Evolutionary conservation across 345 rosid species (phyloP).

Genomic region (Eucalyptus grandis): DNA sequence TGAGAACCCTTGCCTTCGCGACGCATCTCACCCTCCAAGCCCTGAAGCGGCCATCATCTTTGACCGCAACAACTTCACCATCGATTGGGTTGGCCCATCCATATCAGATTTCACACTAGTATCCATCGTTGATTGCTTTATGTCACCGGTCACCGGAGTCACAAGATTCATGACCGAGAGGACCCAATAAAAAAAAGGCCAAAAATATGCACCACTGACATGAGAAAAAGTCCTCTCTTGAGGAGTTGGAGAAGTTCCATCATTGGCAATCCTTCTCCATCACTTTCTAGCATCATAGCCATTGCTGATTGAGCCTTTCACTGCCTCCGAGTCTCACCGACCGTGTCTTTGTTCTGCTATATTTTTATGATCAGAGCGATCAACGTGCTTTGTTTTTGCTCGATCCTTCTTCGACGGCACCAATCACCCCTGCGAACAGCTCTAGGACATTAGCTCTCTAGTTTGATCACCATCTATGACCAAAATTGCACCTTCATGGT

Average conservation of each 20-base stretch:
- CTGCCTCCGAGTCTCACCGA: neutral
- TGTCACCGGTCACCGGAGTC: neutral
- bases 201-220: neutral
- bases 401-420: neutral
- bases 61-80: constrained; percentile 51
- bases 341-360: neutral
- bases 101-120: neutral
- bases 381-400: constrained; percentile 32
- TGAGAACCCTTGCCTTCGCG: neutral
- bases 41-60: constrained; percentile 20
- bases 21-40: neutral
- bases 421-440: neutral
- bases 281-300: neutral
- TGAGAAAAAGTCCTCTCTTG: neutral
- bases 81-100: constrained; percentile 41
- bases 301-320: neutral
- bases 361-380: neutral
- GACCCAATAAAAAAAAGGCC: neutral
- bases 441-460: neutral
- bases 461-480: neutral
- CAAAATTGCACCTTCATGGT: neutral
- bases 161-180: neutral
- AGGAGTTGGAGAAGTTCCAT: neutral
- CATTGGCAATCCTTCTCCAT: neutral
- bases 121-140: constrained; percentile 8